Evolutionary conservation across 2,329 filamentous ascomycete species (phyloP).

Genomic region (Dactylellina leptospora): DNA sequence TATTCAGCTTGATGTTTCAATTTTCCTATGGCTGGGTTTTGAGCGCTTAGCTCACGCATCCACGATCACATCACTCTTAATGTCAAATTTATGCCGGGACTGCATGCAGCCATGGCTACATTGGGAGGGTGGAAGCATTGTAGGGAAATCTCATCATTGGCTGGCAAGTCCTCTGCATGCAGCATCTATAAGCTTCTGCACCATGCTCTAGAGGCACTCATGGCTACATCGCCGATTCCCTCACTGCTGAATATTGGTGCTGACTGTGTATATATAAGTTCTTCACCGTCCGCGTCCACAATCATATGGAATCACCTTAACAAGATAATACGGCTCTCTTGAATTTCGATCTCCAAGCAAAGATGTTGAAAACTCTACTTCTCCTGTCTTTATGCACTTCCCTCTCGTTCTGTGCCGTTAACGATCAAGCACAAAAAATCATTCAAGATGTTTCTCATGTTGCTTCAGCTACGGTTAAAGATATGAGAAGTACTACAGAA

Average conservation of each 20-base stretch:
- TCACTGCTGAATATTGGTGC: not conserved
- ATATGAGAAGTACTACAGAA: conserved; percentile 9
- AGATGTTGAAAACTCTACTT: conserved; percentile 8
- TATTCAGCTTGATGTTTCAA: not conserved
- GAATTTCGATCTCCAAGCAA: conserved; percentile 3
- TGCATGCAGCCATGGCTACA: conserved; percentile 5
- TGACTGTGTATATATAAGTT: not conserved
- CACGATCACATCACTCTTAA: not conserved
- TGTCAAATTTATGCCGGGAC: not conserved
- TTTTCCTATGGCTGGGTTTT: not conserved
- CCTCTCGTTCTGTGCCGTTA: conserved; percentile 4
- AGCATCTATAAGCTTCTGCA: not conserved
- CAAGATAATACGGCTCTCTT: conserved; percentile 2
- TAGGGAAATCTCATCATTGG: not conserved
- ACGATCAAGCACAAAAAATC: conserved; percentile 3
- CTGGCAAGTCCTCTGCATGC: not conserved
- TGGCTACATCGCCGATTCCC: not conserved
- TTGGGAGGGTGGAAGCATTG: not conserved
- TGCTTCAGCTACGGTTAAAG: not conserved
- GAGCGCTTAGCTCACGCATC: not conserved
- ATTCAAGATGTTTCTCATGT: conserved; percentile 12
- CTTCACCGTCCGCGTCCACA: not conserved
- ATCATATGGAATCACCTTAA: not conserved
- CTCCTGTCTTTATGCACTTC: not conserved
- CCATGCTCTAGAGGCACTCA: not conserved